phyloP scores from a whole-genome alignment of 1,139 yeast genomes.

The Wickerhamiella pararugosa region DNA sequence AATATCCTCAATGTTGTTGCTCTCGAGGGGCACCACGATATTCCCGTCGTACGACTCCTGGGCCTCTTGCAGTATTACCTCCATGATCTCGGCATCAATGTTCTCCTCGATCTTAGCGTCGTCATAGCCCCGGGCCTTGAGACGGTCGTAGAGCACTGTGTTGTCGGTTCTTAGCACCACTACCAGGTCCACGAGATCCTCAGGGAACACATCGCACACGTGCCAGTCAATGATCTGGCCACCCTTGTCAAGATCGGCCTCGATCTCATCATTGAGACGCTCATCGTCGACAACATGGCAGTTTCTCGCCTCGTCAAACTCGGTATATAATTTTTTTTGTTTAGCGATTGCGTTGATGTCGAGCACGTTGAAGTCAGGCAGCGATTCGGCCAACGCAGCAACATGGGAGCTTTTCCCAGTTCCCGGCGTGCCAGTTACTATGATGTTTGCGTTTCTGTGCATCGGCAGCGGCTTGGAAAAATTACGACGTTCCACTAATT shows the following conservation, averaged over 20 bases:
- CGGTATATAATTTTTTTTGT: conserved; percentile 59
- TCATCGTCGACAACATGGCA: conserved; percentile 90
- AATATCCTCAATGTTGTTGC: conserved; percentile 61
- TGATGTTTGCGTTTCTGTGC: conserved; percentile 49
- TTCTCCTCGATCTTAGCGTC: conserved; percentile 78
- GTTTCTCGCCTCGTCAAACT: conserved; percentile 73
- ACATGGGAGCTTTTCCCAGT: conserved; percentile 91
- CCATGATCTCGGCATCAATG: conserved; percentile 94
- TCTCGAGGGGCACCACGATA: conserved; percentile 63
- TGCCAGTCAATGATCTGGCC: conserved; percentile 92
- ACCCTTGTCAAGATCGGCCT: conserved; percentile 67
- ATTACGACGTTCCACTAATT: too few relatives aligned
- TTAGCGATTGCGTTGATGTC: conserved; percentile 74
- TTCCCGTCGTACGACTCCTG: conserved; percentile 63
- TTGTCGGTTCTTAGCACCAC: conserved; percentile 76
- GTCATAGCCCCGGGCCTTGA: conserved; percentile 51
- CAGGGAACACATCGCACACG: conserved; percentile 91
- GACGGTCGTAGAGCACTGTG: conserved; percentile 54
- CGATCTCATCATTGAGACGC: conserved; percentile 63
- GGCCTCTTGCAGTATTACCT: conserved; percentile 78
- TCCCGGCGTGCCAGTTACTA: conserved; percentile 95
- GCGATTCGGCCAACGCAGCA: conserved; percentile 39
- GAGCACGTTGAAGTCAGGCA: conserved; percentile 40
- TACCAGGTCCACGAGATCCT: conserved; percentile 77
- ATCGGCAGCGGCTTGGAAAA: neutral